These are phyloP conservation scores for Aureobasidium subglaciale DNA, from an alignment of 2,329 filamentous ascomycete genomes.

Conservation along the genomic window DNA sequence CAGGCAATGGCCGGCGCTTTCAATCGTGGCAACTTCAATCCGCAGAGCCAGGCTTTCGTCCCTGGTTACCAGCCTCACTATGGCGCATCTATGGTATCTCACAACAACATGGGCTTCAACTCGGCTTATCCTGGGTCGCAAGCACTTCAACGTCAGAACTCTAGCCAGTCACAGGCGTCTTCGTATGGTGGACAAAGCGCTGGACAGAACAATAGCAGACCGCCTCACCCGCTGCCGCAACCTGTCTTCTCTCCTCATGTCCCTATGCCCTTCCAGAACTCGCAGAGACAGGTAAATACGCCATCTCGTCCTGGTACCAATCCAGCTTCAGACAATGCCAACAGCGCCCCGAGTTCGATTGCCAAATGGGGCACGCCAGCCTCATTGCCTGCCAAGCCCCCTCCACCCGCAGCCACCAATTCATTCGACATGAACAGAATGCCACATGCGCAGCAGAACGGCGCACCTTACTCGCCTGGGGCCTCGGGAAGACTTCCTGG, in stretches of 20 bases:
- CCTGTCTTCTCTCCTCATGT: conserved; percentile 30
- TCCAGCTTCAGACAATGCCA: neutral
- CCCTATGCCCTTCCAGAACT: conserved; percentile 23
- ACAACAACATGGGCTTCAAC: conserved; percentile 4
- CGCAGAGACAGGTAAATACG: neutral
- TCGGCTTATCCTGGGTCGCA: conserved; percentile 13
- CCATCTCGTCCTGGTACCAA: neutral
- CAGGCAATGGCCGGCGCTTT: conserved; percentile 81
- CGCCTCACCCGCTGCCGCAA: conserved; percentile 32
- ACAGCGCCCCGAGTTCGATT: conserved; percentile 35
- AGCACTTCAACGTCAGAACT: conserved; percentile 27
- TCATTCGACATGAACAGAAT: conserved; percentile 18
- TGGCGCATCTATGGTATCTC: neutral
- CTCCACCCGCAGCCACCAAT: conserved; percentile 34
- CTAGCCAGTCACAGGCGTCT: conserved; percentile 26
- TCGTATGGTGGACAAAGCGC: conserved; percentile 19
- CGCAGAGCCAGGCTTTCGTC: conserved; percentile 87
- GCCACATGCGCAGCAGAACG: conserved; percentile 9
- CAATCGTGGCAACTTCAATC: conserved; percentile 82
- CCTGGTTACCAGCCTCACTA: conserved; percentile 45
- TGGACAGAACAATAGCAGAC: conserved; percentile 17
- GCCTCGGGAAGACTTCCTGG: conserved; percentile 1
- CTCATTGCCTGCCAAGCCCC: conserved; percentile 49
- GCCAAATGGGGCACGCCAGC: conserved; percentile 51
- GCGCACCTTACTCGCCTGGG: neutral